Evolutionary conservation across 1,284 basidiomycete genomes (phyloP).

Genomic region (Malassezia vespertilionis): DNA sequence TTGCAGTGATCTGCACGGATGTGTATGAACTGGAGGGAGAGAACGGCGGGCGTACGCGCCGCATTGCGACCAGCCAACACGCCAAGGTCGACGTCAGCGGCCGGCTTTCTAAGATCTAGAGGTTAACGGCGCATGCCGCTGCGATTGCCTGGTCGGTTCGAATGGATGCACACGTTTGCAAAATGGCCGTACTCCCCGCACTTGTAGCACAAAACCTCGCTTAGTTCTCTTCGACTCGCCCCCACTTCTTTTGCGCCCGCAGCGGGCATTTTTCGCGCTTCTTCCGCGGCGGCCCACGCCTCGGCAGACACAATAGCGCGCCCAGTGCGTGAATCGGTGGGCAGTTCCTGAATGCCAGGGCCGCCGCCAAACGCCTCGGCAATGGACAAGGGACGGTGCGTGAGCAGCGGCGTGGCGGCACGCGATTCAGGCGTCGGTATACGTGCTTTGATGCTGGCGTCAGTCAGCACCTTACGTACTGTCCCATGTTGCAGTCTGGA

Average conservation of each 20-base stretch:
- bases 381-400: constrained; percentile 37
- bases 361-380: constrained; percentile 37
- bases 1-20: constrained; percentile 26
- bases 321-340: constrained; percentile 13
- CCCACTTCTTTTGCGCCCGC: constrained; percentile 15
- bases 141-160: constrained; percentile 24
- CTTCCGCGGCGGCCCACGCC: constrained; percentile 4
- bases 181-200: constrained; percentile 43
- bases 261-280: constrained; percentile 8
- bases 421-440: constrained; percentile 35
- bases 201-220: constrained; percentile 42
- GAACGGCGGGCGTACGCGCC: constrained; percentile 6
- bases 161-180: constrained; percentile 41
- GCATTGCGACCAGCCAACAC: constrained; percentile 5
- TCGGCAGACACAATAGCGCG: constrained; percentile 8
- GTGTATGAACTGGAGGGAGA: constrained; percentile 19
- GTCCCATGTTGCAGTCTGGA: constrained; percentile 74
- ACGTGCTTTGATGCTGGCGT: constrained; percentile 37
- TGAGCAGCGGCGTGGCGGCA: constrained; percentile 36
- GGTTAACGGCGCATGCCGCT: background rate
- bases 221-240: constrained; percentile 24
- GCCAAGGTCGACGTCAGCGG: constrained; percentile 8
- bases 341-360: constrained; percentile 13
- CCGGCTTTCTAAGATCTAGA: constrained; percentile 2
- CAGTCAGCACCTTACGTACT: constrained; percentile 47